Conservation (phyloP, 2,329 filamentous ascomycete genomes). For the Rhytidhysteron rufulum region DNA sequence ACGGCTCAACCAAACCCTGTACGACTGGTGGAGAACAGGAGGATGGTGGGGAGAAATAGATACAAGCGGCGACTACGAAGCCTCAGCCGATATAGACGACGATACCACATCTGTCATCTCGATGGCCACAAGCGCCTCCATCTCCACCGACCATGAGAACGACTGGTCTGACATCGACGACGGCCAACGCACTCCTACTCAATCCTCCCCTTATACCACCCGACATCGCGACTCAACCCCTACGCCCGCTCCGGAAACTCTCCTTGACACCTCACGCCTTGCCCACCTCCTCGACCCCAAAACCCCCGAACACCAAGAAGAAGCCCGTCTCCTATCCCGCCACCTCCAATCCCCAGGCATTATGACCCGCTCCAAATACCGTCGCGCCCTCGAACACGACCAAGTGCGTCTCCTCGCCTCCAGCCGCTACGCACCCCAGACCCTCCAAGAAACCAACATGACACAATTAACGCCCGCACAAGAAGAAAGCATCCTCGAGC, state of each 20-base stretch:
- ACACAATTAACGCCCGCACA: constrained; percentile 41
- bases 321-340: constrained; percentile 75
- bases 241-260: constrained; percentile 48
- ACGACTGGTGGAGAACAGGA: constrained; percentile 78
- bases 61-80: constrained; percentile 72
- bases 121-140: constrained; percentile 44
- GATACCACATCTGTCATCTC: constrained; percentile 82
- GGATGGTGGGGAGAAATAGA: constrained; percentile 84
- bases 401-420: constrained; percentile 63
- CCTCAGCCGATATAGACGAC: constrained; percentile 54
- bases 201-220: constrained; percentile 53
- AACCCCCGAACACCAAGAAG: constrained; percentile 71
- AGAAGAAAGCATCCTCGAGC: constrained; percentile 57
- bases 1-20: constrained; percentile 69
- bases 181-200: constrained; percentile 69
- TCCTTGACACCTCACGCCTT: constrained; percentile 63
- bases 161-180: constrained; percentile 45
- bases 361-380: constrained; percentile 78
- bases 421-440: constrained; percentile 24
- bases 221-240: constrained; percentile 45
- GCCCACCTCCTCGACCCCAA: constrained; percentile 78
- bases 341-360: constrained; percentile 69
- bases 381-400: constrained; percentile 63
- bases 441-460: constrained; percentile 34
- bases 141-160: constrained; percentile 38